Evolutionary conservation across 306 rosid species (phyloP), one percentile per base, ranked within the genome.

Genomic region (Cucurbita maxima): DNA sequence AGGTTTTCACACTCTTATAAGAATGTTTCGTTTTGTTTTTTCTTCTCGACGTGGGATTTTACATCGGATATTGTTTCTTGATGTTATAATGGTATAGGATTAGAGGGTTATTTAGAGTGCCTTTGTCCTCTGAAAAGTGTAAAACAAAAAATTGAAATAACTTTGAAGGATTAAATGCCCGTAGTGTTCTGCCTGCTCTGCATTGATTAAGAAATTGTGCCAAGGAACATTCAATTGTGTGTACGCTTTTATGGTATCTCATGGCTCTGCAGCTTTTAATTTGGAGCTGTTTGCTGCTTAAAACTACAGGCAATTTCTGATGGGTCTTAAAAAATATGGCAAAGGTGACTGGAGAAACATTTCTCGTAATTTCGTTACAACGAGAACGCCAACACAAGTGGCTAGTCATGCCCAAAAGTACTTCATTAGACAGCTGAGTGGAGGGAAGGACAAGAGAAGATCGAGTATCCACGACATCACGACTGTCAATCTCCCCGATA

Each of bases 331-430:
- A 81, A 90, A 88, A 87, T 88, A 88, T 77, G 98, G 98, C 43
- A 92, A 92, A 81, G 98, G 98, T 18, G 98, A 92, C 36, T 92
- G 98, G 98, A 88, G 96, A 84, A 92, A 87, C 75, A 92, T 92
- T 54, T 88, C 98, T 12, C 78, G 85, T 55, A 92, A 87, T 79
- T 92, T 84, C 44, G 98, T 92, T 73, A 90, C 90, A n/a, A 79
- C 92, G 11, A 90, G 98, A 67, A 92, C 98, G 10, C 96, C 98
- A 0, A 92, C 98, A 13, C 97, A 91, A 77, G 97, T 91, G 7
- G 97, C 97, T 6, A 91, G 97, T 80, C 97, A 91, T 83, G 97
- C 98, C 75, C 98, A 92, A 68, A 92, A 92, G 80, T 92, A 87
- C 83, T 92, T 87, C 79, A 87, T 90, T 37, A 73, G 98, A 81